Evolutionary conservation across 2,329 filamentous ascomycete species (phyloP), one percentile per base, ranked within the genome.

Genomic region (Pseudogymnoascus sp.): DNA sequence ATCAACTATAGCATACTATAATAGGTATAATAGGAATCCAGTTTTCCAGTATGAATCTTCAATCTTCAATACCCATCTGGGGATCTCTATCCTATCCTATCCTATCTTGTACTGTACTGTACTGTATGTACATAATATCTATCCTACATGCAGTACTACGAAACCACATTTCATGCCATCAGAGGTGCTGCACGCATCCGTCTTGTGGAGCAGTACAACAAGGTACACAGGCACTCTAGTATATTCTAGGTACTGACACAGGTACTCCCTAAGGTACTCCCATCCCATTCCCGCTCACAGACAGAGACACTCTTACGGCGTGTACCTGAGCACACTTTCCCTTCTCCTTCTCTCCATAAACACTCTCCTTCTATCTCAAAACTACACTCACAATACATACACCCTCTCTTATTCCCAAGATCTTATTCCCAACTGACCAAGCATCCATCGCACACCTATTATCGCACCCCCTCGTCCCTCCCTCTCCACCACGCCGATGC

Each of bases 81-180:
- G 13, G 36, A n/a, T n/a, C 6, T 40, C 15, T 15, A 21, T 15
- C 37, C 18, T 25, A 10, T 21, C 21, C 21, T 21, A 42, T 25
- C 21, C 21, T 42, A 5, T 42, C 39, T 42, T 42, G 39, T 42
- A 42, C 39, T 42, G 39, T 42, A 15, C 36, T 21, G 21, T 21
- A 21, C 21, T 21, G 21, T 21, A 21, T 21, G 21, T 21, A 21
- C 21, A 21, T 21, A 21, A 21, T 21, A 21, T 21, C 21, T 21
- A 21, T 21, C 21, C 36, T 37, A 10, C 36, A 37, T 15, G 36
- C 36, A 37, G 36, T 37, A 5, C 40, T 45, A 45, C 40, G 40
- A 52, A 52, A 52, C 42, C 42, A 52, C 42, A 52, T 52, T 52
- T 52, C 42, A 52, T 52, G 42, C 42, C 42, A 52, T 52, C 42